Base-by-base conservation (phyloP, 192 early-diverging fungal species). In the Geosiphon pyriformis region DNA sequence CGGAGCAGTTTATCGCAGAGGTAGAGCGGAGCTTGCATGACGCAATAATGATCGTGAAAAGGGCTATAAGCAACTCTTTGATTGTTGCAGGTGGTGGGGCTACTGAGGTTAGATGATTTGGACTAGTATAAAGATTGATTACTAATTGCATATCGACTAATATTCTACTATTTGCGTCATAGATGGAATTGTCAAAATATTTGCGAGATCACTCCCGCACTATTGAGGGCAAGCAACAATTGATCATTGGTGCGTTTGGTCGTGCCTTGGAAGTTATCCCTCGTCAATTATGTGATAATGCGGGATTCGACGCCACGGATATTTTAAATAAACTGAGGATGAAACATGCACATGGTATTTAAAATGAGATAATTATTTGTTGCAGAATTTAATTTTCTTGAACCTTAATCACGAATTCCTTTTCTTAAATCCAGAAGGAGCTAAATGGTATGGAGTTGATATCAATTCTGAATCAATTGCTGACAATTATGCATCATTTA, bases 1-100 rank as follows among this genome's bases (percentile, higher is more conserved):
- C 96, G 23, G 96, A 99, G 76, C 96, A 99, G 79, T 99, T 99
- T 68, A 99, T 99, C 77, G 95, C 94, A 70, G 96, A 99, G 74
- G 94, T 99, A 8, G 95, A 97, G 80, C 83, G 96, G 65, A 89
- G 86, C 71, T 80, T 99, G 76, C 96, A 99, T 79, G 96, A 99
- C 79, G 94, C 96, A 32, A 99, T 99, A 72, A 99, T 99, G 96
- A 93, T 99, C 83, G 96, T 99, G 54, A 86, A 94, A 59, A 83
- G 96, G 61, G 90, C 94, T 18, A 92, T 99, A 82, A 96, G 95
- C 79, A 95, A 92, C 88, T 94, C 94, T 76, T 71, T 86, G 25
- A 86, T 97, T 7, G 96, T 99, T 76, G 95, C 95, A 70, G 96
- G 96, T 71, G 96, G 96, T 59, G 96, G 96, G 73, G 92, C 96